These are phyloP conservation scores for Tripidium arundinaceum DNA, from an alignment of 202 grass and related monocot species.

Conservation along the genomic window DNA sequence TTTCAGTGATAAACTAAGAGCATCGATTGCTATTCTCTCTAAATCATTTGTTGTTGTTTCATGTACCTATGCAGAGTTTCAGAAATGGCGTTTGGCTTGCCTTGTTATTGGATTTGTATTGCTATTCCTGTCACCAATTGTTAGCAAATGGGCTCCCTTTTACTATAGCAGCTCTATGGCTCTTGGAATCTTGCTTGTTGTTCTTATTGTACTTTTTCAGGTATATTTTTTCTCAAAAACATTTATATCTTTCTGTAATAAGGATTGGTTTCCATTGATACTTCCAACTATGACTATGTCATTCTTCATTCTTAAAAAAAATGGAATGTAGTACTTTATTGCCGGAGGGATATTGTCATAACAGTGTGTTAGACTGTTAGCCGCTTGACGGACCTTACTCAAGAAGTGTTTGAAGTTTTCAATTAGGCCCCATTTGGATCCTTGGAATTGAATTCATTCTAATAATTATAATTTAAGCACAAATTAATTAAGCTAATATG, in stretches of 20 bases:
- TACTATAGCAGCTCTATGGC: conserved; percentile 94
- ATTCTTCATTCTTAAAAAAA: neutral
- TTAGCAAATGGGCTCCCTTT: conserved; percentile 87
- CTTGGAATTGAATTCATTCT: too few species aligned
- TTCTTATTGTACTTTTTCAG: too few species aligned
- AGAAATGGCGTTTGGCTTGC: conserved; percentile 68
- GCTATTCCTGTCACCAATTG: conserved; percentile 56
- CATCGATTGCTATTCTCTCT: conserved; percentile 2
- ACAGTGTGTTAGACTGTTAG: neutral
- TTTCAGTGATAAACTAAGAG: neutral
- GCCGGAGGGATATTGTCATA: neutral
- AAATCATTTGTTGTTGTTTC: conserved; percentile 14
- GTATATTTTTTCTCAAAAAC: too few species aligned
- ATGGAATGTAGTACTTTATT: neutral
- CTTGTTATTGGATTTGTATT: conserved; percentile 34
- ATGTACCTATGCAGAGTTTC: conserved; percentile 54
- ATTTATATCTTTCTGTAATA: too few species aligned
- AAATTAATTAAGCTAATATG: too few species aligned
- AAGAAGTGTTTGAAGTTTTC: neutral
- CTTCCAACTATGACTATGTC: neutral
- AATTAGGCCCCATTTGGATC: too few species aligned
- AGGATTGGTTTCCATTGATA: neutral
- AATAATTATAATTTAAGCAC: too few species aligned
- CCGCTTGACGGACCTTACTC: neutral
- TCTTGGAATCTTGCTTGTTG: neutral